A percentile compares a stretch with the other conserved stretches of the same genome.
phyloP scores from a whole-genome alignment of 805 yeast species.

The Citeromyces matritensis region DNA sequence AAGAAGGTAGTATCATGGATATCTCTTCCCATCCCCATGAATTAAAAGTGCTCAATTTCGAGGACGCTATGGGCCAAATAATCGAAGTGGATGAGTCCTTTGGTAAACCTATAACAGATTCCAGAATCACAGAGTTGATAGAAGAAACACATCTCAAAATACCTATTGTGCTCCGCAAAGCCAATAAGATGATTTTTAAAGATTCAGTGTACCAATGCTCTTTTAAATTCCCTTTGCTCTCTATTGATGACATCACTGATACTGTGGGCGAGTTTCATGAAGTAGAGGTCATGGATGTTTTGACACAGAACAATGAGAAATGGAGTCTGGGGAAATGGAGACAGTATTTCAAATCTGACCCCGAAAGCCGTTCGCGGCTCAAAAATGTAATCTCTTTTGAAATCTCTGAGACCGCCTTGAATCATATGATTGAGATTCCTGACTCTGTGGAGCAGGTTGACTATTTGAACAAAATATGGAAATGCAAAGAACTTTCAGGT shows the following conservation, averaged over 20 bases:
- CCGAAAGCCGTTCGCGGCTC: slow-evolving; percentile 40
- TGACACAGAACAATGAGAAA: slow-evolving; percentile 53
- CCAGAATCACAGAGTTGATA: slow-evolving; percentile 8
- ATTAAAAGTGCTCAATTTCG: slow-evolving; percentile 17
- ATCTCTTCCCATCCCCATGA: slow-evolving; percentile 14
- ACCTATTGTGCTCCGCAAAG: slow-evolving; percentile 14
- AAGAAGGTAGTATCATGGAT: slow-evolving; percentile 22
- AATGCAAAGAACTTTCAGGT: slow-evolving; percentile 1
- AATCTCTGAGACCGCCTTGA: slow-evolving; percentile 41
- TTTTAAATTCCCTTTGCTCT: slow-evolving; percentile 32
- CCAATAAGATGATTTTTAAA: slow-evolving; percentile 5
- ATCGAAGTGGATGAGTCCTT: neutral
- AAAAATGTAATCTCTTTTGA: slow-evolving; percentile 76
- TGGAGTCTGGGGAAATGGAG: slow-evolving; percentile 70
- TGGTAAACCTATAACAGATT: slow-evolving; percentile 9
- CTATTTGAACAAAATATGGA: slow-evolving; percentile 57
- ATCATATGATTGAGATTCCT: slow-evolving; percentile 43
- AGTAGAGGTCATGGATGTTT: slow-evolving; percentile 81
- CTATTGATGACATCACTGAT: slow-evolving; percentile 39
- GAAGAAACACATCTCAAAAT: slow-evolving; percentile 11
- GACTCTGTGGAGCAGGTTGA: slow-evolving; percentile 48
- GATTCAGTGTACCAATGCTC: slow-evolving; percentile 2
- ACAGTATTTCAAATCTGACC: slow-evolving; percentile 40
- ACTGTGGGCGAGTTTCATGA: slow-evolving; percentile 46
- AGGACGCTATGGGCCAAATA: slow-evolving; percentile 5